These are phyloP conservation scores for Fusarium ambrosium DNA, from an alignment of 2,329 filamentous ascomycete species.

Conservation along the genomic window DNA sequence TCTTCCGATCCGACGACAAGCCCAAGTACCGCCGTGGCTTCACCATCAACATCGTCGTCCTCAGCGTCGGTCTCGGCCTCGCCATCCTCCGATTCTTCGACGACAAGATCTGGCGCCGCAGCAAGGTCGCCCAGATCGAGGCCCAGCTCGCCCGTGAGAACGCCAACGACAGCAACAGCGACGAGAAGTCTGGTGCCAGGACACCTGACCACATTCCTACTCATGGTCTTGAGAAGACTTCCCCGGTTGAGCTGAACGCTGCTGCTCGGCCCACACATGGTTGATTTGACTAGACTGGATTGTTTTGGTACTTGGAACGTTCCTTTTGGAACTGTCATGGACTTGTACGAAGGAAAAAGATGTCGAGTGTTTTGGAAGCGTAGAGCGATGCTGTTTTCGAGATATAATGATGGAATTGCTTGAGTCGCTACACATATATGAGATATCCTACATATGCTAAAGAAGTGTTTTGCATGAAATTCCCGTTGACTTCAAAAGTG, in stretches of 20 bases:
- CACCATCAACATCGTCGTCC: slow-evolving; percentile 58
- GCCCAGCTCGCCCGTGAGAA: slow-evolving; percentile 22
- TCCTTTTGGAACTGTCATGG: background rate
- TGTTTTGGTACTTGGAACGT: background rate
- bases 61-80: slow-evolving; percentile 58
- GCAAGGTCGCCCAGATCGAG: slow-evolving; percentile 21
- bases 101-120: slow-evolving; percentile 49
- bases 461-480: background rate
- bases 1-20: slow-evolving; percentile 67
- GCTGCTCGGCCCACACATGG: background rate
- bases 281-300: background rate
- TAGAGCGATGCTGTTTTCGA: background rate
- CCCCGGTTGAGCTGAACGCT: slow-evolving; percentile 12
- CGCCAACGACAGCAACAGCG: slow-evolving; percentile 24
- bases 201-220: slow-evolving; percentile 4
- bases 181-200: slow-evolving; percentile 20
- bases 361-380: background rate
- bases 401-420: background rate
- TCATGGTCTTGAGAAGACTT: slow-evolving; percentile 7
- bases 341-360: background rate
- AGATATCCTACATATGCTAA: slow-evolving; percentile 1
- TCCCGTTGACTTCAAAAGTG: background rate
- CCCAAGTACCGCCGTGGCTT: slow-evolving; percentile 67
- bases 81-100: slow-evolving; percentile 60
- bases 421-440: background rate